Base-by-base conservation (phyloP, 1,284 basidiomycete species). In the Cryptococcus deneoformans region DNA sequence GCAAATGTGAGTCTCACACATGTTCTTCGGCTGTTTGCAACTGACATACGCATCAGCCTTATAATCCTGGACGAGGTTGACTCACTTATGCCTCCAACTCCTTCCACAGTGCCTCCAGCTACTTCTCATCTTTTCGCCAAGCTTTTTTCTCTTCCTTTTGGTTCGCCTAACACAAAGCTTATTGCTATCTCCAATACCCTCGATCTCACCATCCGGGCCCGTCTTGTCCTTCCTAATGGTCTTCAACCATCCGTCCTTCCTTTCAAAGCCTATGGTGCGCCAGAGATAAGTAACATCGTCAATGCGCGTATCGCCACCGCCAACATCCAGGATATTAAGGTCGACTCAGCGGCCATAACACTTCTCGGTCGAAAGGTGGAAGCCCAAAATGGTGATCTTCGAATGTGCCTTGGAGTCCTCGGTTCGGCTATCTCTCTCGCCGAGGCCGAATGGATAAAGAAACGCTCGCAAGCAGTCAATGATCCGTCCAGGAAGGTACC, bases 31-130 rank as follows among this genome's bases (percentile, higher is more conserved):
- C 5, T 44, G 11, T 43, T 38, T 36, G 45, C n/a, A 38, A 57
- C 57, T 62, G 57, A 62, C 38, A 24, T 46, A 9, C n/a, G 48
- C 16, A 36, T 14, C 47, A 74, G 71, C 5, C 59, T 78, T 50
- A 67, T 78, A 34, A 67, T 79, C 43, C 70, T 79, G 29, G 78
- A 79, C 60, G 78, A 79, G 62, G 63, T 78, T 39, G 78, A 79
- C 60, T 75, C 74, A 5, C 67, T 79, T 5, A 66, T 79, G 29
- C 73, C 77, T 7, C 67, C 71, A 35, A 60, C 68, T 5, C 73
- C 71, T 0, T 59, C 67, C 2, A 53, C 61, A 6, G 67, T 69
- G 8, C 56, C 71, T 10, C 65, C 72, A 1, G 62, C 73, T 20
- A 70, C 64, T 16, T 71, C 72, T 3, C 76, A 77, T 50, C 70